Conservation (phyloP, 441 rosid genomes). For the Adansonia grandidieri region DNA sequence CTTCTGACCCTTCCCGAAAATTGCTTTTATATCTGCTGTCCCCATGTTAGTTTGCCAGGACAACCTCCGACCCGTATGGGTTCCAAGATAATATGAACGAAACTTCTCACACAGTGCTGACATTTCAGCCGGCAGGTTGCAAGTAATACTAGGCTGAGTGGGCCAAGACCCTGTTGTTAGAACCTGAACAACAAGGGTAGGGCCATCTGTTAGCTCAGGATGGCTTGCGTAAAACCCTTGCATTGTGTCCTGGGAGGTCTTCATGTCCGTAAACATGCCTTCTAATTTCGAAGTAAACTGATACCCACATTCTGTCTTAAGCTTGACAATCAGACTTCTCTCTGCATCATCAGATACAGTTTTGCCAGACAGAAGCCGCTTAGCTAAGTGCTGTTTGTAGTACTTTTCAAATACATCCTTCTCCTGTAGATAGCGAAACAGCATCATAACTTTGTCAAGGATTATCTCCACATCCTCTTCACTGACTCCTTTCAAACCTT, state of each 20-base stretch:
- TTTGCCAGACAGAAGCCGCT: slow-evolving; percentile 91
- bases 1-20: slow-evolving; percentile 92
- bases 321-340: slow-evolving; percentile 93
- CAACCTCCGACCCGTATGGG: slow-evolving; percentile 90
- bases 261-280: slow-evolving; percentile 99
- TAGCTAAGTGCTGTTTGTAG: slow-evolving; percentile 94
- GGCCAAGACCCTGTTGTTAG: slow-evolving; percentile 99
- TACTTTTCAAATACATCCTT: slow-evolving; percentile 96
- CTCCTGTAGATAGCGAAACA: slow-evolving; percentile 96
- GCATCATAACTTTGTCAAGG: slow-evolving; percentile 98
- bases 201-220: slow-evolving; percentile 83
- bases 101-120: slow-evolving; percentile 86
- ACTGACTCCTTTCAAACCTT: slow-evolving; percentile 85
- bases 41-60: slow-evolving; percentile 99
- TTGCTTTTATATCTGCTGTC: slow-evolving; percentile 85
- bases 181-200: slow-evolving; percentile 89
- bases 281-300: slow-evolving; percentile 95
- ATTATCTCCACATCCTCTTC: slow-evolving; percentile 92
- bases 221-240: slow-evolving; percentile 74
- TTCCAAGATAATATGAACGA: slow-evolving; percentile 89
- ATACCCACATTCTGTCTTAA: slow-evolving; percentile 95
- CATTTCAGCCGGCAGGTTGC: slow-evolving; percentile 92
- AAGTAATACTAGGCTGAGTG: slow-evolving; percentile 76
- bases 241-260: slow-evolving; percentile 95
- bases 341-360: slow-evolving; percentile 96